Evolutionary conservation across 2,329 filamentous ascomycete genomes (phyloP).

Genomic region (Chaetomiaceae sp.): DNA sequence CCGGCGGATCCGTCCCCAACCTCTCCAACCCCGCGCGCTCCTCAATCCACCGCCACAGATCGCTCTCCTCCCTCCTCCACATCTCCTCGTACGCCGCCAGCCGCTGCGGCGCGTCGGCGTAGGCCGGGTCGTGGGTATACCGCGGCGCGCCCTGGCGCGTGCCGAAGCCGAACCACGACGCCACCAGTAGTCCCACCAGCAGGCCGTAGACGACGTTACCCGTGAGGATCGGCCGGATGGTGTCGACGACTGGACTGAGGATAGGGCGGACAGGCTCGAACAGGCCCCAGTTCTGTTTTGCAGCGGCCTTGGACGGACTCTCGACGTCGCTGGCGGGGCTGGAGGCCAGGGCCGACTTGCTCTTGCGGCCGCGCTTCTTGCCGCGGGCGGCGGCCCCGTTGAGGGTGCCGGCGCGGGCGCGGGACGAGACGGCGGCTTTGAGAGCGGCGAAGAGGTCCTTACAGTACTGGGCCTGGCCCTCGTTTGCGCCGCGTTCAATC

Average conservation of each 20-base stretch:
- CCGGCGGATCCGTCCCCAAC: constrained; percentile 31
- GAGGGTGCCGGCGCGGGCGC: constrained; percentile 47
- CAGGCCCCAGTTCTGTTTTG: constrained; percentile 63
- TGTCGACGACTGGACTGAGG: constrained; percentile 64
- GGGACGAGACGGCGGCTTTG: constrained; percentile 66
- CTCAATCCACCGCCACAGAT: constrained; percentile 91
- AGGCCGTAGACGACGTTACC: constrained; percentile 75
- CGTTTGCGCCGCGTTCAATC: constrained; percentile 92
- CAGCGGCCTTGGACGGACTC: constrained; percentile 38
- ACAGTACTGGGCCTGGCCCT: constrained; percentile 80
- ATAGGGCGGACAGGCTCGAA: constrained; percentile 73
- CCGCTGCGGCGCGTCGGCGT: constrained; percentile 55
- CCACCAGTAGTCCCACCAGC: constrained; percentile 66
- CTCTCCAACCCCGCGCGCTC: constrained; percentile 73
- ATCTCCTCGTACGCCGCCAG: constrained; percentile 87
- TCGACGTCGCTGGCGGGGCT: constrained; percentile 39
- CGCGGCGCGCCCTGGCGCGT: constrained; percentile 35
- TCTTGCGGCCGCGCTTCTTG: constrained; percentile 56
- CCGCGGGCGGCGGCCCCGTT: constrained; percentile 47
- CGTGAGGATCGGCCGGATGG: constrained; percentile 66
- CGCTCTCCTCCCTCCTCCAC: constrained; percentile 82
- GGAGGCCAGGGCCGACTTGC: constrained; percentile 43
- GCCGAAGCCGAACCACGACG: constrained; percentile 68
- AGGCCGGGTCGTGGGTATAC: constrained; percentile 38
- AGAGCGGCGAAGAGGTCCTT: constrained; percentile 74